Evolutionary conservation across 177 flowering plant genomes (phyloP).

Genomic region (Vitis hybrid): DNA sequence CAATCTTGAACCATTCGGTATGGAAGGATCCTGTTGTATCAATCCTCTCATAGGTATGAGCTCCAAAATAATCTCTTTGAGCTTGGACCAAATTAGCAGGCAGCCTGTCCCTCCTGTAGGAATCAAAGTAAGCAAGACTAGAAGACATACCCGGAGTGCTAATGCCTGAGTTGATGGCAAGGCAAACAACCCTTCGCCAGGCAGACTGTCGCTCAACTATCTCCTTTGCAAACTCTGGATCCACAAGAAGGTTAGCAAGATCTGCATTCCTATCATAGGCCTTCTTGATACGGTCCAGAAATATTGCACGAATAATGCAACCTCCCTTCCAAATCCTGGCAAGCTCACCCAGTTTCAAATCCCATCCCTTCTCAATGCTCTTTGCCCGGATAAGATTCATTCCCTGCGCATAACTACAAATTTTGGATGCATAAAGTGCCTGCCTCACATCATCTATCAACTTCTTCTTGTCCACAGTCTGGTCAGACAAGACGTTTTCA

Average conservation of each 20-base stretch:
- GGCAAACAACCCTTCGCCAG: constrained; percentile 49
- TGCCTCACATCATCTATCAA: constrained; percentile 50
- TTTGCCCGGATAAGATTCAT: constrained; percentile 52
- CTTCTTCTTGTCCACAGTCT: constrained; percentile 36
- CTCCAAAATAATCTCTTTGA: constrained; percentile 60
- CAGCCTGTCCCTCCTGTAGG: constrained; percentile 45
- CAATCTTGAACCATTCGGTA: constrained; percentile 42
- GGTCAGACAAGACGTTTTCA: constrained; percentile 22
- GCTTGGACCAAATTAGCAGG: constrained; percentile 60
- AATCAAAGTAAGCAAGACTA: constrained; percentile 50
- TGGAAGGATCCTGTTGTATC: constrained; percentile 39
- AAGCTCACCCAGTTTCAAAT: constrained; percentile 43
- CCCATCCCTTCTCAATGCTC: constrained; percentile 52
- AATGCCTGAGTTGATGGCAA: constrained; percentile 46
- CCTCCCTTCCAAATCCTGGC: constrained; percentile 61
- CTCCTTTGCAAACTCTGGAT: constrained; percentile 54
- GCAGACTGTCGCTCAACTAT: constrained; percentile 48
- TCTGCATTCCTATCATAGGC: constrained; percentile 53
- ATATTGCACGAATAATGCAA: constrained; percentile 48
- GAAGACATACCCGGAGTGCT: constrained; percentile 62
- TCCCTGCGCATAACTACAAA: constrained; percentile 57
- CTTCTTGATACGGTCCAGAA: constrained; percentile 50
- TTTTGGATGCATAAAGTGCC: constrained; percentile 55
- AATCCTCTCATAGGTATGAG: constrained; percentile 56
- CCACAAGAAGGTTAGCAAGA: constrained; percentile 48